Conservation (phyloP, 495 filamentous ascomycete genomes). For the Penicillium cinerascens region DNA sequence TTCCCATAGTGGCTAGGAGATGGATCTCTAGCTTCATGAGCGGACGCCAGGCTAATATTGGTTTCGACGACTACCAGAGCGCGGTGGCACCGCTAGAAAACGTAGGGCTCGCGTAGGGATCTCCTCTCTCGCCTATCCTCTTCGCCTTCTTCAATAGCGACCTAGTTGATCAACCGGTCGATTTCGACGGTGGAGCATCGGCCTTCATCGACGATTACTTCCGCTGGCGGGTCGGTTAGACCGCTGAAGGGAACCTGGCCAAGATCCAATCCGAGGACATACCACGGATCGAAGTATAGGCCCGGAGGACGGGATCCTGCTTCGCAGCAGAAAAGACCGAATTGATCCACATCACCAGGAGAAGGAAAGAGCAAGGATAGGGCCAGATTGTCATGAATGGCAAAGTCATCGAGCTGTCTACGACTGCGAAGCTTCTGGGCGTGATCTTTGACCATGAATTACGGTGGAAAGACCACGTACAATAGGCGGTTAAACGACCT, state of each 20-base stretch:
- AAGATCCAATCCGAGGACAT: conserved; percentile 12
- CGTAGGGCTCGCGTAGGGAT: conserved; percentile 26
- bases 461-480: background rate
- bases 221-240: conserved; percentile 11
- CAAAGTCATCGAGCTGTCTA: background rate
- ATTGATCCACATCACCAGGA: conserved; percentile 24
- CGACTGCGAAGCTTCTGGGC: background rate
- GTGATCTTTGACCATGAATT: conserved; percentile 1
- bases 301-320: conserved; percentile 9
- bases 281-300: conserved; percentile 17
- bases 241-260: conserved; percentile 17
- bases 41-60: conserved; percentile 18
- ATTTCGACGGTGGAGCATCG: conserved; percentile 15
- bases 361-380: background rate
- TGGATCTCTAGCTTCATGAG: conserved; percentile 28
- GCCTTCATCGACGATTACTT: conserved; percentile 29
- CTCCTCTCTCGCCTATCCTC: conserved; percentile 24
- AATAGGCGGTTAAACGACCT: background rate
- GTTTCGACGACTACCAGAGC: conserved; percentile 23
- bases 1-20: conserved; percentile 12
- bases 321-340: conserved; percentile 25
- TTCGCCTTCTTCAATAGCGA: conserved; percentile 29
- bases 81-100: conserved; percentile 10
- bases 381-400: background rate
- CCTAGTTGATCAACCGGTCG: conserved; percentile 22